Evolutionary conservation across 2,329 filamentous ascomycete genomes (phyloP).

Genomic region (Helotiales sp.): DNA sequence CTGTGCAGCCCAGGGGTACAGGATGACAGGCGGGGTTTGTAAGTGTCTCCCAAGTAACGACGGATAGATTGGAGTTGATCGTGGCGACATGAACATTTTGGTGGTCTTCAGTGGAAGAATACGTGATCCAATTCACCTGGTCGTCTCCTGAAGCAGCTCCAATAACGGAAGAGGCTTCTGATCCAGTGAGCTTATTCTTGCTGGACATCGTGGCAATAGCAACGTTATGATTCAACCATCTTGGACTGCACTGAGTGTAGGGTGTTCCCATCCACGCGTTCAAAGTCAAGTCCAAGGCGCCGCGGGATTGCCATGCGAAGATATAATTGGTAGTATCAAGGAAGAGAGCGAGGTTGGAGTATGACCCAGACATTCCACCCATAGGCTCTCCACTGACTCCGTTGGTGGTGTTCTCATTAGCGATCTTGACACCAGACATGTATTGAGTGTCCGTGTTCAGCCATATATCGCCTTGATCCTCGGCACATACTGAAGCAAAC

Average conservation of each 20-base stretch:
- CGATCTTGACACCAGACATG: conserved; percentile 60
- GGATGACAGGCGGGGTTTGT: conserved; percentile 53
- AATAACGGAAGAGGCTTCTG: conserved; percentile 54
- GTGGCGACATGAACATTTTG: conserved; percentile 59
- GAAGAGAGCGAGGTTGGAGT: conserved; percentile 57
- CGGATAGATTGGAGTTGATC: conserved; percentile 51
- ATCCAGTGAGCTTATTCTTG: conserved; percentile 56
- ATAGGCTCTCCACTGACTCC: conserved; percentile 56
- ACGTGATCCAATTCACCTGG: conserved; percentile 61
- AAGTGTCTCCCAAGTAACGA: conserved; percentile 63
- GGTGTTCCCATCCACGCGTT: conserved; percentile 59
- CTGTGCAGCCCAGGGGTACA: conserved; percentile 59
- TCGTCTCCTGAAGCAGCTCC: conserved; percentile 53
- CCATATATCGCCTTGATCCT: conserved; percentile 65
- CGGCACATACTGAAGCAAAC: conserved; percentile 59
- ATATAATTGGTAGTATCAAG: conserved; percentile 53
- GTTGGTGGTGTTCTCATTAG: conserved; percentile 62
- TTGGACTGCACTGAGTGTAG: conserved; percentile 46
- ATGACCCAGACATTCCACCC: conserved; percentile 64
- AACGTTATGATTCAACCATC: conserved; percentile 51
- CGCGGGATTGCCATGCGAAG: conserved; percentile 63
- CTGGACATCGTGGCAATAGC: conserved; percentile 57
- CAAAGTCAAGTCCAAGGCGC: conserved; percentile 52
- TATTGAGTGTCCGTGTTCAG: conserved; percentile 59
- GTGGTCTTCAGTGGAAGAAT: conserved; percentile 49